Evolutionary conservation across 805 yeast genomes (phyloP), one percentile per base, ranked within the genome.

Genomic region (Starmerella powellii): DNA sequence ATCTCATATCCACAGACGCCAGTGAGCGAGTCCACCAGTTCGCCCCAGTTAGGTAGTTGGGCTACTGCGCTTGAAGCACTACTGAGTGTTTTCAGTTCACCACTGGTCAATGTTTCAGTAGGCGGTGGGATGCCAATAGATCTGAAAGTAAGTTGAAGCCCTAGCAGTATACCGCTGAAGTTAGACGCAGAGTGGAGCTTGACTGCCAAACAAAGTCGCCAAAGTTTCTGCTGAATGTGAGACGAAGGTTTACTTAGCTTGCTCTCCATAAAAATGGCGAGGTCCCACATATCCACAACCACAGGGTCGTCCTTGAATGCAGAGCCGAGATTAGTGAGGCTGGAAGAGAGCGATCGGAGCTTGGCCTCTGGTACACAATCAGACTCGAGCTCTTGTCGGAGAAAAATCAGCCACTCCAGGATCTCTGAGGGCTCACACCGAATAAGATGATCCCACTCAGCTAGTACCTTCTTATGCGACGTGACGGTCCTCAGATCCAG

Each of bases 251-350:
- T n/a, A 3, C 15, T 8, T 16, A 26, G 27, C 8, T 10, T 23
- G 23, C 28, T n/a, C 24, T 46, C 49, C 8, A 46, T 8, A 20
- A 36, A 30, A 2, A 43, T 8, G 2, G 48, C 44, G 2, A 33
- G 30, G 2, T 43, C 31, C 41, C 41, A 39, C 11, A 46, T 23
- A 2, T 15, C 30, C 10, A 46, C 37, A 2, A 28, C 23, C 4
- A 38, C 38, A 2, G 35, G 23, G 5, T 13, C 12, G 16, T n/a
- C 6, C 11, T 21, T 31, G 19, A 40, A 35, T n/a, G 11, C 27
- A 3, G 33, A 3, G 15, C 47, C 45, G 10, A 44, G n/a, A 16
- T 44, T 44, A 10, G 26, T 24, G 12, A 41, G 35, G 13, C 34
- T 21, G 4, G 11, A 8, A 20, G 45, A 41, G 8, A 41, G 38